Evolutionary conservation across 2,329 filamentous ascomycete species (phyloP), one percentile per base, ranked within the genome.

Genomic region (Microsporum canis): DNA sequence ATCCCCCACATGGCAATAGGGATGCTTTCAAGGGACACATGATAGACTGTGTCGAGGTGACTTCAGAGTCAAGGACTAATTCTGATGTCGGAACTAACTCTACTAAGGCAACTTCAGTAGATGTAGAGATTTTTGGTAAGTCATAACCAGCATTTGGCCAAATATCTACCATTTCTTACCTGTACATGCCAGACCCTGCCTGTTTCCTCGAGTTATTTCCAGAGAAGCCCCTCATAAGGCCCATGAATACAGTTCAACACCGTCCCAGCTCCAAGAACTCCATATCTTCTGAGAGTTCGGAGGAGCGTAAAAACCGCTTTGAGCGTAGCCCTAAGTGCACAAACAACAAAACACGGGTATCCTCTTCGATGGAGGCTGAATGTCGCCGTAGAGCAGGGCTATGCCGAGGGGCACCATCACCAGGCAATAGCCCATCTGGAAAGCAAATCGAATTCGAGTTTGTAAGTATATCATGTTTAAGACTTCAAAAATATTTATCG

Each of bases 21-120:
- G 43, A 41, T 38, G n/a, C 51, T n/a, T 61, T 63, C 43, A 58
- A 59, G 27, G 65, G 65, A 14, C 65, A 66, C 57, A 66, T 66
- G 65, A 60, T 66, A 57, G 65, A 66, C 39, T 41, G 56, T 3
- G 41, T 61, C 33, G 58, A 56, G 36, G 23, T 14, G 33, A 31
- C 7, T 10, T 53, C 58, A 14, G 43, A 56, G 23, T 53, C 58
- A 39, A 41, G n/a, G 3, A 33, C 34, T 34, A 31, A 31, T 14
- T 47, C 43, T 3, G 57, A 59, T 5, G 41, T 7, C 4, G 43
- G 17, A 36, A 31, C 27, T 27, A 41, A 29, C 8, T 36, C 39
- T 47, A 59, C 39, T 29, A 36, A 33, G 31, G 39, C 27, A n/a
- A 59, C 39, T 14, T 59, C 57, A 23, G 10, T 49, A 2, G 17